These are phyloP conservation scores for Porphyra umbilicalis DNA, from an alignment of 31 red algal species.

Conservation along the genomic window DNA sequence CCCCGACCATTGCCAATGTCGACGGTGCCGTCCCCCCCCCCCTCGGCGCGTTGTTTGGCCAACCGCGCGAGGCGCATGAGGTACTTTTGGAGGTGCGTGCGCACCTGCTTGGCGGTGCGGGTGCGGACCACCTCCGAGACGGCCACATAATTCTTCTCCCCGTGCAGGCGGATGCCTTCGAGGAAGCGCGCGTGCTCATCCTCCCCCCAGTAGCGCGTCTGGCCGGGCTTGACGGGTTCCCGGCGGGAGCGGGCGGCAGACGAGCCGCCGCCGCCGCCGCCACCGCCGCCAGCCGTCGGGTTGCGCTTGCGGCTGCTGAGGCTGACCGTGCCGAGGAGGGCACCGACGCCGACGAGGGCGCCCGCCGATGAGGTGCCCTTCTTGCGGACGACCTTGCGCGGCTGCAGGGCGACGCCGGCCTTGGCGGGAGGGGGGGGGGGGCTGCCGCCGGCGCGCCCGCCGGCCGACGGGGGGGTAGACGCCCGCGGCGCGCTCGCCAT, in stretches of 20 bases:
- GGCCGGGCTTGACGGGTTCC: conserved; percentile 3
- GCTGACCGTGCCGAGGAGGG: neutral
- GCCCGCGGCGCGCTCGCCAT: no score
- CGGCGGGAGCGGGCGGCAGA: neutral
- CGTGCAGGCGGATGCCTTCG: conserved; percentile 43
- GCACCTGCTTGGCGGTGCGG: conserved; percentile 63
- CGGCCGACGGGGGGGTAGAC: no score
- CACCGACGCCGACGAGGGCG: neutral
- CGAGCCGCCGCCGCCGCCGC: neutral
- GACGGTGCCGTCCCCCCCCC: neutral
- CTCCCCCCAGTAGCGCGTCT: conserved; percentile 68
- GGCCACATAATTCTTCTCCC: conserved; percentile 60
- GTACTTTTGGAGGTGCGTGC: conserved; percentile 69
- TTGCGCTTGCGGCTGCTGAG: neutral
- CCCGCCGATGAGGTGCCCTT: neutral
- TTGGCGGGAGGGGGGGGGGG: neutral
- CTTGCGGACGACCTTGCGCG: neutral
- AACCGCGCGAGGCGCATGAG: conserved; percentile 52
- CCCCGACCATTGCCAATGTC: neutral
- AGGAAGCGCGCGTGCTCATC: conserved; percentile 61
- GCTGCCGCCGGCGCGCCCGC: neutral
- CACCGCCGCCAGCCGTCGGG: neutral
- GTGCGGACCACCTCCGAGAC: conserved; percentile 58
- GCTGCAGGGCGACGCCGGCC: neutral
- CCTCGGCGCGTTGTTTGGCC: conserved; percentile 2